Base-by-base conservation (phyloP, 176 grass and related monocot species). In the Oryza glaberrima region DNA sequence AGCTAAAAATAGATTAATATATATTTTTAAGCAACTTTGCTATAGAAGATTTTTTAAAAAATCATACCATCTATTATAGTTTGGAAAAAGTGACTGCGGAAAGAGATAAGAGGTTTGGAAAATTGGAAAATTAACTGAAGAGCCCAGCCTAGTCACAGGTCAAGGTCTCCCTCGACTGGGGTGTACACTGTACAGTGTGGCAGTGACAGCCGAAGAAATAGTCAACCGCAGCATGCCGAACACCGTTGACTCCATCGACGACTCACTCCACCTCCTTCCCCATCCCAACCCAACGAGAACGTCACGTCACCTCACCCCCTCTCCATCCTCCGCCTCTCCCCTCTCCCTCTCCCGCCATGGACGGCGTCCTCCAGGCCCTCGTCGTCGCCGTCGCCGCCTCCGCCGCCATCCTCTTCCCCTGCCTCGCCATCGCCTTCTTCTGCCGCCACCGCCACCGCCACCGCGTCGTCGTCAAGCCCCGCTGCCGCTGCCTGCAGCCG, bases 271-370 rank as follows among this genome's bases (percentile, higher is more conserved):
- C 30, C n/a, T 16, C 46, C 5, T 28, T 32, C 30, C 48, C 49
- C 40, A 41, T 30, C 65, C 19, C 35, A 36, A 36, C 30, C 30
- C 19, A 71, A 36, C 11, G 60, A 26, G 49, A 1, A 14, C 13
- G 4, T 4, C 13, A 52, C 13, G 3, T 47, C 47, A 14, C 13
- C 1, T 4, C 13, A 52, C 13, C 9, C 12, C 47, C 47, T 49
- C 51, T 41, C 40, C 7, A 41, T 5, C 30, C 36, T 73, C 64
- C 66, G 54, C 54, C 36, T 16, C 28, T 28, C 28, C 28, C 28
- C 15, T 36, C 69, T 26, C 20, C 20, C 17, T 15, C 9, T n/a
- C 30, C 25, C 60, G 61, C 83, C 52, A 98, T 98, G 95, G 90
- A 90, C 5, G 15, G 1, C 12, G 25, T 69, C 2, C 3, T 91